Percentiles rank a stretch among this genome's conserved stretches.
These are phyloP conservation scores for Chalciporus chontae DNA, from an alignment of 768 basidiomycete genomes.

Conservation along the genomic window DNA sequence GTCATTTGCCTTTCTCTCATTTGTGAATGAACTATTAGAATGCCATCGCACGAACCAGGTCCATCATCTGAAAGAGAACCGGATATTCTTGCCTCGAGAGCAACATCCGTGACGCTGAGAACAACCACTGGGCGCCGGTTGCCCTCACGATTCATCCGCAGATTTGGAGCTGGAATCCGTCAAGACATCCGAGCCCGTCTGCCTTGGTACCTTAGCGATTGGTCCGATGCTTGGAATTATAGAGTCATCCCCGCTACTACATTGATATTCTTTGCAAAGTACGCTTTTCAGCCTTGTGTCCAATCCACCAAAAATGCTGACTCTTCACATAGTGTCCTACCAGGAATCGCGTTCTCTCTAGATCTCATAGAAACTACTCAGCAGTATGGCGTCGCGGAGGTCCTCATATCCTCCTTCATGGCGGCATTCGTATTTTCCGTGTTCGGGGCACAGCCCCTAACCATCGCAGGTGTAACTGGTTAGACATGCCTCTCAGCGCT, in stretches of 20 bases:
- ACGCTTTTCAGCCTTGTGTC: too few species aligned
- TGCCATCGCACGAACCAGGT: too few species aligned
- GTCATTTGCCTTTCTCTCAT: too few species aligned
- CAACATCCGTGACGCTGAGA: constrained; percentile 2
- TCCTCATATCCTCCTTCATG: constrained; percentile 81
- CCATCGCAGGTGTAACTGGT: constrained; percentile 91
- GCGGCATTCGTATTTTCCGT: constrained; percentile 85
- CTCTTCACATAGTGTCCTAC: constrained; percentile 45
- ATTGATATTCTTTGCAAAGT: constrained; percentile 79
- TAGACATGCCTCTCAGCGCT: constrained; percentile 5
- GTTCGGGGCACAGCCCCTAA: constrained; percentile 86
- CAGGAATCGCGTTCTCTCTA: constrained; percentile 88
- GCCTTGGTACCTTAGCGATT: constrained; percentile 84
- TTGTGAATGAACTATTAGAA: too few species aligned
- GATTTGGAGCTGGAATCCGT: constrained; percentile 58
- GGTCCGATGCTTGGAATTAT: constrained; percentile 91
- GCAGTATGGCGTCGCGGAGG: constrained; percentile 88
- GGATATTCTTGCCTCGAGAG: neutral
- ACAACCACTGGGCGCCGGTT: neutral
- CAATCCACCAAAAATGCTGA: too few species aligned
- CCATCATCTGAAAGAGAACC: neutral
- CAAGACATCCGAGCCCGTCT: constrained; percentile 66
- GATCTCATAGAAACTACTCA: constrained; percentile 89
- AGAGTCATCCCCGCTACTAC: constrained; percentile 84
- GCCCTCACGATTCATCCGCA: constrained; percentile 1